These are phyloP conservation scores for Curvularia hawaiiensis DNA, from an alignment of 2,329 filamentous ascomycete genomes.

Conservation along the genomic window DNA sequence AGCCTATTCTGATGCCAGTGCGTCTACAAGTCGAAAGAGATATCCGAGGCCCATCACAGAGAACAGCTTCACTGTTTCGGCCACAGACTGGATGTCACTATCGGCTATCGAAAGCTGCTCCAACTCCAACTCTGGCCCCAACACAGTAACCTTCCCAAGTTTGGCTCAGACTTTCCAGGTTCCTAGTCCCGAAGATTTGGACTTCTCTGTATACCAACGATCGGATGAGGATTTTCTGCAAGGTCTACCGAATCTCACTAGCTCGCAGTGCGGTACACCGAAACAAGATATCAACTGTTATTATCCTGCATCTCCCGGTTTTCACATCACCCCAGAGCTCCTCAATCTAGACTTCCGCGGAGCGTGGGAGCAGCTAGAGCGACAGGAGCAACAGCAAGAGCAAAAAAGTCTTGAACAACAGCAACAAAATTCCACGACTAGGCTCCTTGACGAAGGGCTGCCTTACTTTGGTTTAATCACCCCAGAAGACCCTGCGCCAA, in stretches of 20 bases:
- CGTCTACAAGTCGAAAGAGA: neutral
- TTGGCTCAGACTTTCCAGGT: slow-evolving; percentile 3
- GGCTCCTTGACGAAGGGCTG: slow-evolving; percentile 1
- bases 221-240: slow-evolving; percentile 8
- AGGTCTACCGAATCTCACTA: neutral
- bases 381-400: neutral
- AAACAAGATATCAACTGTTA: slow-evolving; percentile 5
- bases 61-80: neutral
- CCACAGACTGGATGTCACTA: slow-evolving; percentile 3
- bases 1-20: neutral
- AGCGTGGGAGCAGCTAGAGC: slow-evolving; percentile 7
- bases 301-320: slow-evolving; percentile 4
- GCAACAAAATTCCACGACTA: neutral
- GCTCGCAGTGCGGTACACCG: slow-evolving; percentile 4
- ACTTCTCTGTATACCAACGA: slow-evolving; percentile 2
- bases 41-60: slow-evolving; percentile 2
- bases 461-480: slow-evolving; percentile 13
- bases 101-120: slow-evolving; percentile 4
- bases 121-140: slow-evolving; percentile 6
- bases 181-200: slow-evolving; percentile 4
- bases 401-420: slow-evolving; percentile 1
- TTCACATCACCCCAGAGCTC: slow-evolving; percentile 7
- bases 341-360: slow-evolving; percentile 5
- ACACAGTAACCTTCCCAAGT: neutral
- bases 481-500: neutral